A percentile compares a stretch with the other conserved stretches of the same genome.
phyloP scores from a whole-genome alignment of 208 protist species.

The Kentomonas sorsogonicus region DNA sequence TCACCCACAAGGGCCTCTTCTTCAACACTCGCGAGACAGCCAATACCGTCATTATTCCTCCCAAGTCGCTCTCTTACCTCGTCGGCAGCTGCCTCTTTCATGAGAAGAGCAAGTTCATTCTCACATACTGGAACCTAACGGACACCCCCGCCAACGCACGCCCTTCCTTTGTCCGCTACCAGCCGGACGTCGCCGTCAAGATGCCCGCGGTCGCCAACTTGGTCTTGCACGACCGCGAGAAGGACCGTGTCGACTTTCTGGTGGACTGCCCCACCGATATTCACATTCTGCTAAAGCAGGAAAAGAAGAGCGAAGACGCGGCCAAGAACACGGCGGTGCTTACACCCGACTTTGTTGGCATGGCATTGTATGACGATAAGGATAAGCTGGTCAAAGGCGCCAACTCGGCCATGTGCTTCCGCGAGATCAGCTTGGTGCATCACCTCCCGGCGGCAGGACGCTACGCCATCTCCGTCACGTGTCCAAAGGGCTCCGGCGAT shows the following conservation, averaged over 20 bases:
- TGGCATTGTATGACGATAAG: slow-evolving; percentile 51
- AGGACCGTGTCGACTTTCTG: slow-evolving; percentile 53
- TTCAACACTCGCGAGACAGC: slow-evolving; percentile 31
- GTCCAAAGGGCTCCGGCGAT: slow-evolving; percentile 25
- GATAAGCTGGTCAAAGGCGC: slow-evolving; percentile 37
- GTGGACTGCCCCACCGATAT: slow-evolving; percentile 48
- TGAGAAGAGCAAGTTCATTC: slow-evolving; percentile 44
- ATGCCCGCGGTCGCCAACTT: slow-evolving; percentile 35
- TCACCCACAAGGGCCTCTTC: slow-evolving; percentile 36
- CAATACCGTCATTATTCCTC: slow-evolving; percentile 39
- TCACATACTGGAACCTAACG: slow-evolving; percentile 53
- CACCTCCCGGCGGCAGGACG: slow-evolving; percentile 23
- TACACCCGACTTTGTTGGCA: slow-evolving; percentile 43
- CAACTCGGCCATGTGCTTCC: slow-evolving; percentile 40
- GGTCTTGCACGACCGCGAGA: slow-evolving; percentile 26
- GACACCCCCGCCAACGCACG: slow-evolving; percentile 12
- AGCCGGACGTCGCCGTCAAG: slow-evolving; percentile 25
- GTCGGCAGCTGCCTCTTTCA: slow-evolving; percentile 34
- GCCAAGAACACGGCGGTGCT: slow-evolving; percentile 29
- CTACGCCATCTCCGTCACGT: slow-evolving; percentile 42
- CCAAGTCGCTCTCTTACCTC: slow-evolving; percentile 50
- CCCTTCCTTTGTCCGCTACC: slow-evolving; percentile 26
- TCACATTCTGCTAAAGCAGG: slow-evolving; percentile 44
- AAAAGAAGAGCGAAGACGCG: slow-evolving; percentile 21
- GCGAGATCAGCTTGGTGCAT: slow-evolving; percentile 48